Base-by-base conservation (phyloP, 495 filamentous ascomycete genomes). In the Lophiotrema nucula region DNA sequence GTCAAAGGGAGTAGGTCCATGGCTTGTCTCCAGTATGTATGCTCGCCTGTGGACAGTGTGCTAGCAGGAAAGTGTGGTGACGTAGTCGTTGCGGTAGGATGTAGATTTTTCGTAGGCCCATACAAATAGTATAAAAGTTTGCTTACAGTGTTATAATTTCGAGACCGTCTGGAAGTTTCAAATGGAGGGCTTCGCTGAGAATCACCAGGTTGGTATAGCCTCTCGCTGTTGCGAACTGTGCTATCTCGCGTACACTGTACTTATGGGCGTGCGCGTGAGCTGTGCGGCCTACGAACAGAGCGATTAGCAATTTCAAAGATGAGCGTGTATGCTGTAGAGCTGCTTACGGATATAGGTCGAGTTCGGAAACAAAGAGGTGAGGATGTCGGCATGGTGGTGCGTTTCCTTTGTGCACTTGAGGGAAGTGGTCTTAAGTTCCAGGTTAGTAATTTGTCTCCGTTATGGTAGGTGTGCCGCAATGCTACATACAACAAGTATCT, bases 401-500 rank as follows among this genome's bases (percentile, higher is more conserved):
- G 96, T 79, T 15, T 85, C 92, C n/a, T n/a, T n/a, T n/a, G n/a
- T n/a, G n/a, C n/a, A 89, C 72, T 96, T 86, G 52, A 96, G 72
- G 12, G 80, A 85, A 24, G 92, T 97, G 8, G 93, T 98, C 67
- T n/a, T n/a, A n/a, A n/a, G n/a, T n/a, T n/a, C n/a, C n/a, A n/a
- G n/a, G n/a, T n/a, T n/a, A n/a, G n/a, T n/a, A n/a, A n/a, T n/a
- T n/a, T n/a, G n/a, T n/a, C n/a, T n/a, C n/a, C n/a, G n/a, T n/a
- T n/a, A n/a, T n/a, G n/a, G n/a, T n/a, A n/a, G n/a, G n/a, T n/a
- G n/a, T n/a, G n/a, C n/a, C n/a, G n/a, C n/a, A n/a, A n/a, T n/a
- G n/a, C n/a, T n/a, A n/a, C n/a, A n/a, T n/a, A n/a, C n/a, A n/a
- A 98, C 83, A 16, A 97, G 83, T 58, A 96, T 84, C 71, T 92